These are phyloP conservation scores for Potentilla sterilis DNA, from an alignment of 306 rosid genomes.

Conservation along the genomic window DNA sequence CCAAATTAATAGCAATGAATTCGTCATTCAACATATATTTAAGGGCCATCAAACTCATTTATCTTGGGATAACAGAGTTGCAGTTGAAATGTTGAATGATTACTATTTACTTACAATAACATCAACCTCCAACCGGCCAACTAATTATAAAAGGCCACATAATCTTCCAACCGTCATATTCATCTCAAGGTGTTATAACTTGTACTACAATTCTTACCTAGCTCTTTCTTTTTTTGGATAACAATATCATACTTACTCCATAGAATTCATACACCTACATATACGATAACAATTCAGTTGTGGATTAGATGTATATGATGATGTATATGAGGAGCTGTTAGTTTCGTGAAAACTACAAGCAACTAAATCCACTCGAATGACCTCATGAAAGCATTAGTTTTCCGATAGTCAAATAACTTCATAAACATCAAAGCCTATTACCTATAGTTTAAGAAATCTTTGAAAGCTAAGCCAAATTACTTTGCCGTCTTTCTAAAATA, in stretches of 20 bases:
- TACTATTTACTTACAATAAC: not conserved
- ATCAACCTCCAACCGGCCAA: not conserved
- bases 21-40: too few relatives aligned
- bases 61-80: not conserved
- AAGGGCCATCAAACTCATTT: not conserved
- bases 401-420: slow-evolving; percentile 9
- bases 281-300: not conserved
- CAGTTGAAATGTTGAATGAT: not conserved
- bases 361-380: not conserved
- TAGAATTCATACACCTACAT: not conserved
- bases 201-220: not conserved
- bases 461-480: not conserved
- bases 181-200: not conserved
- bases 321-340: not conserved
- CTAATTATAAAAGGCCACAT: not conserved
- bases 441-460: not conserved
- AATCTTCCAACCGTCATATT: not conserved
- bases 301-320: not conserved
- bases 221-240: not conserved
- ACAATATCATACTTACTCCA: not conserved
- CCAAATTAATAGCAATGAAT: too few relatives aligned
- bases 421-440: not conserved
- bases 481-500: not conserved
- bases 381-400: not conserved
- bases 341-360: not conserved